Base-by-base conservation (phyloP, 2,329 filamentous ascomycete species). In the Colletotrichum endophyticum region DNA sequence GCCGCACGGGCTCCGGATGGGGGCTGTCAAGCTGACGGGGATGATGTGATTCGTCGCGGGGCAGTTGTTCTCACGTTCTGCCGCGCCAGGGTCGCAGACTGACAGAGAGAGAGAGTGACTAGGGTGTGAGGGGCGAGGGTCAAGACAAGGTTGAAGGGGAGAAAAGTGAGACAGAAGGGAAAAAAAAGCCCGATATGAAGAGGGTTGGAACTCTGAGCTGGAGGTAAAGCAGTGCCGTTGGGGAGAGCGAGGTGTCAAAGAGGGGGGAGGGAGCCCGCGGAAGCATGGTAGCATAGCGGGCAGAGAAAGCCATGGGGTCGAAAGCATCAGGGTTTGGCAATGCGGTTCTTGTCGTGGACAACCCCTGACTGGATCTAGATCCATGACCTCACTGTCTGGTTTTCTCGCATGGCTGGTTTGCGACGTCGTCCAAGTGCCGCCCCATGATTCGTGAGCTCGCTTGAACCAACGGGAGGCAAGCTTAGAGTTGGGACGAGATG, bases 61-160 rank as follows among this genome's bases (percentile, higher is more conserved):
- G 27, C 19, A 36, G 19, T 44, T 56, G 39, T 22, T 64, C 57
- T 62, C 69, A 66, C 22, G 64, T 68, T 25, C 9, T 69, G 36
- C 70, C 57, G 64, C 57, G 70, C 57, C 73, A 73, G 73, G 70
- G 73, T 73, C 15, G 73, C 73, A 76, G 28, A 68, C 39, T 69
- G 64, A 69, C 57, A 66, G 57, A 64, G 64, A 66, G 57, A 64
- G 64, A 69, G 73, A 63, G 32, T 16, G 70, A 34, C 64, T 32
- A 39, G 63, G 73, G n/a, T 56, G 30, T 56, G 22, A 16, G 16
- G 66, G 32, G 32, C 16, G 27, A 44, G 36, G 69, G 32, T 25
- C 13, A 61, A 32, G 12, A 53, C 44, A 27, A 49, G 72, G 22
- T 16, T 39, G 56, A 34, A 30, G 25, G 49, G 34, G 66, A 32